Evolutionary conservation across 1,139 yeast genomes (phyloP).

Genomic region (Yamadazyma membranifaciens): DNA sequence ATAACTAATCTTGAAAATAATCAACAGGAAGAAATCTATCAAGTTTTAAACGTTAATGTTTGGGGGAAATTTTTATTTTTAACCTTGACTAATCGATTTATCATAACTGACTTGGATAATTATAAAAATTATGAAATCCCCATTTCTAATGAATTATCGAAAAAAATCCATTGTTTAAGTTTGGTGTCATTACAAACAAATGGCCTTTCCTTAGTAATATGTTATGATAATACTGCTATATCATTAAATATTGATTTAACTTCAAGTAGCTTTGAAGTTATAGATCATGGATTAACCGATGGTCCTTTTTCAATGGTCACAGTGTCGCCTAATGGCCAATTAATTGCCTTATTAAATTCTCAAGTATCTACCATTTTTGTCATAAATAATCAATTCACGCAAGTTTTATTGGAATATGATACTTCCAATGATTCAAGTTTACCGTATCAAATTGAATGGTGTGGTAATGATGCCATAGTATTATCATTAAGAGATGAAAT

Average conservation of each 20-base stretch:
- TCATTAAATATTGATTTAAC: constrained; percentile 26
- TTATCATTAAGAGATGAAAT: constrained; percentile 61
- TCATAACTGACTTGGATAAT: constrained; percentile 26
- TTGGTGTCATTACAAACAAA: constrained; percentile 11
- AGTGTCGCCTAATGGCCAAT: constrained; percentile 60
- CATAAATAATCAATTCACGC: constrained; percentile 49
- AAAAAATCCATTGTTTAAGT: constrained; percentile 18
- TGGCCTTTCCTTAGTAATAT: constrained; percentile 22
- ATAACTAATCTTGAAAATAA: constrained; percentile 37
- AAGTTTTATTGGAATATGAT: constrained; percentile 52
- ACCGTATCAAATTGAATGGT: constrained; percentile 64
- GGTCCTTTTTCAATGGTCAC: constrained; percentile 58
- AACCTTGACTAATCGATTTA: constrained; percentile 25
- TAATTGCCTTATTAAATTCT: constrained; percentile 55
- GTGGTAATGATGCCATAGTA: constrained; percentile 81
- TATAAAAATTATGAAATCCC: constrained; percentile 28
- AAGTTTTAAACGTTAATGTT: constrained; percentile 21
- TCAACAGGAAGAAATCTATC: constrained; percentile 28
- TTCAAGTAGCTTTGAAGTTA: constrained; percentile 22
- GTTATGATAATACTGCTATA: constrained; percentile 30
- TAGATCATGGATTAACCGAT: constrained; percentile 44
- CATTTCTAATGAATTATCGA: constrained; percentile 19
- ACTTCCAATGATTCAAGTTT: constrained; percentile 34
- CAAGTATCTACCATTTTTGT: constrained; percentile 49
- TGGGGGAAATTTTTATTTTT: constrained; percentile 34